Conservation (phyloP, 257 asterid genomes). For the Plantago ovata region DNA sequence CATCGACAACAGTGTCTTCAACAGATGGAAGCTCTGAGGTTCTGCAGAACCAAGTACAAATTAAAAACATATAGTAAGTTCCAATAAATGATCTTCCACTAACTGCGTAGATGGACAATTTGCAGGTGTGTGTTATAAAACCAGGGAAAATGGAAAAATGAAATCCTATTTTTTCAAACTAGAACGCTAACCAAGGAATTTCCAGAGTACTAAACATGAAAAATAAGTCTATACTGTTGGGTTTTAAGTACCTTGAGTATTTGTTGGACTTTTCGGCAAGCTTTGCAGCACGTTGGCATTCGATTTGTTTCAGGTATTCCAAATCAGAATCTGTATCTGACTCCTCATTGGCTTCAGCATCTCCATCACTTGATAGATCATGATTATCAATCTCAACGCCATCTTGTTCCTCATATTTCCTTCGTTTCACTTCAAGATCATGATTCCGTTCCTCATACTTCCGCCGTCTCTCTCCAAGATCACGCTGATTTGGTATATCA, state of each 20-base stretch:
- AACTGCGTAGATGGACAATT: no score
- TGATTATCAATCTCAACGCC: no score
- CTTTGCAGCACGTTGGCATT: constrained; percentile 67
- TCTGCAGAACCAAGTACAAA: constrained; percentile 39
- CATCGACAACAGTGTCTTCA: constrained; percentile 59
- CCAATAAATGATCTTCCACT: neutral
- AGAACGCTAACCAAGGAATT: no score
- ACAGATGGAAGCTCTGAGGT: constrained; percentile 28
- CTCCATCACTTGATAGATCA: constrained; percentile 44
- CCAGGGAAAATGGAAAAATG: no score
- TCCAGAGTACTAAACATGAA: neutral
- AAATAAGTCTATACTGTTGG: neutral
- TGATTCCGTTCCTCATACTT: constrained; percentile 87
- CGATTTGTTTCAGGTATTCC: constrained; percentile 62
- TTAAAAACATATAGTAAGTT: neutral
- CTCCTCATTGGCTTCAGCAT: constrained; percentile 26
- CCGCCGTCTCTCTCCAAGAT: constrained; percentile 94
- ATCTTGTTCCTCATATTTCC: constrained; percentile 44
- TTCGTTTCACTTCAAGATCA: constrained; percentile 68
- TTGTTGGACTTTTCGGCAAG: constrained; percentile 61
- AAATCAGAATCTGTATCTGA: constrained; percentile 56
- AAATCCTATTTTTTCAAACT: no score
- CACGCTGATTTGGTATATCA: constrained; percentile 86
- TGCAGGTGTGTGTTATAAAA: no score
- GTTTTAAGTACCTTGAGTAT: constrained; percentile 60